Evolutionary conservation across 2,329 filamentous ascomycete genomes (phyloP), one percentile per base, ranked within the genome.

Genomic region (Immersiporthe knoxdaviesiana): DNA sequence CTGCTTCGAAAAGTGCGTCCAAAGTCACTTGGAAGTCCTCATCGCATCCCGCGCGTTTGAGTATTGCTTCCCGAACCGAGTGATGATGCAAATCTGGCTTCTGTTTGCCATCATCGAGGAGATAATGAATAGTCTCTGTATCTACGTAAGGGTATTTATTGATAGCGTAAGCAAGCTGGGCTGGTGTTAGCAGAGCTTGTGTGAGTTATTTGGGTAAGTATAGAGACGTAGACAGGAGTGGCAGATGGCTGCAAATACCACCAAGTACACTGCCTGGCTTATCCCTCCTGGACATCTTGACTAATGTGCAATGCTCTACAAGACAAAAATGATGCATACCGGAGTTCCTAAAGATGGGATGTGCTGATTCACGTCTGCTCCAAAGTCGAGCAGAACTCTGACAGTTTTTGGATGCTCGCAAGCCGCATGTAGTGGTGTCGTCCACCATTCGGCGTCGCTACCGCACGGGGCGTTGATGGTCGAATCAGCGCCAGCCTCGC

Each of bases 1-100:
- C 63, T 27, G 63, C 63, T 21, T 65, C 63, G n/a, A 65, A 35
- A 12, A 65, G 50, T 24, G 44, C 21, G 8, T 14, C n/a, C 32
- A 65, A 27, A 5, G 58, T 24, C 4, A 41, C 50, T 14, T 44
- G 18, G 52, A n/a, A 47, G 21, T 16, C 8, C 1, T 30, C 32
- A 63, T 27, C 2, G 12, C 37, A 37, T 21, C 35, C 18, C 16
- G 37, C n/a, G 21, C 39, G 39, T 47, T 27, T 16, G 8, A 63
- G 18, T 27, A 63, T 5, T n/a, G 21, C 60, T 3, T 1, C 8
- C n/a, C 30, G 12, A 2, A 65, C 21, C 21, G 50, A 58, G 3
- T n/a, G 32, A 41, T 65, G 50, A 3, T 11, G 16, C 32, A 65
- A 3, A 47, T 58, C 21, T 65, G 65, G 65, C 39, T 60, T 52